A percentile compares a stretch with the other conserved stretches of the same genome.
Evolutionary conservation across 2,329 filamentous ascomycete genomes (phyloP).

Genomic region (Chaetomiaceae sp.): DNA sequence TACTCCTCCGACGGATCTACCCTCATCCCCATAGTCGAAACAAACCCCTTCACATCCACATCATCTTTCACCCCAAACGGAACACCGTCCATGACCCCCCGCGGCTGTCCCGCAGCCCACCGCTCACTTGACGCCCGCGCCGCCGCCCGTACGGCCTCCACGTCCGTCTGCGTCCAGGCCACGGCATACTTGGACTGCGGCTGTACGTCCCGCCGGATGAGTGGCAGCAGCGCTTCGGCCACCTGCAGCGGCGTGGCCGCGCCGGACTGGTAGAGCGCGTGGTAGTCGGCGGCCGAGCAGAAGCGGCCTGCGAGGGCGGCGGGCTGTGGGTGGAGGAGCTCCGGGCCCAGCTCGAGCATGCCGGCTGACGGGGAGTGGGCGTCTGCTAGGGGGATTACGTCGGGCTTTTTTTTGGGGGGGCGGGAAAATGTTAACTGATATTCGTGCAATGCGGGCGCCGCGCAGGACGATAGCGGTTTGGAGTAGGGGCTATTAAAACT

Average conservation of each 20-base stretch:
- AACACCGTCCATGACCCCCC: constrained; percentile 73
- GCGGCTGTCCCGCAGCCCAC: constrained; percentile 60
- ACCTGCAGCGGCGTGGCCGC: constrained; percentile 68
- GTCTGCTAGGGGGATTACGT: constrained; percentile 49
- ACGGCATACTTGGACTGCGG: constrained; percentile 59
- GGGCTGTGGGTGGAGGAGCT: constrained; percentile 40
- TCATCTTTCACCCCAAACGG: constrained; percentile 85
- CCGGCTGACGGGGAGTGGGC: constrained; percentile 28
- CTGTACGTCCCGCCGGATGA: constrained; percentile 58
- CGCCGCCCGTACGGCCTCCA: constrained; percentile 58
- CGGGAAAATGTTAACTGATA: constrained; percentile 25
- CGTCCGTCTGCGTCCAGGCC: constrained; percentile 67
- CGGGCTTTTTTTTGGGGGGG: constrained; percentile 41
- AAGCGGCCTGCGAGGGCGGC: constrained; percentile 48
- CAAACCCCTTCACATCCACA: constrained; percentile 65
- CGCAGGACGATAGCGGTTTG: no score
- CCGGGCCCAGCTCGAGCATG: constrained; percentile 40
- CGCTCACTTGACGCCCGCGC: constrained; percentile 69
- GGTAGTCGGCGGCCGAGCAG: constrained; percentile 71
- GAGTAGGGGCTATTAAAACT: no score
- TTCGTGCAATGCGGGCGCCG: no score
- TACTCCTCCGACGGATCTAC: constrained; percentile 50
- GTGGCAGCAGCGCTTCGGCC: constrained; percentile 63
- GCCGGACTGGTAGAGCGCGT: constrained; percentile 67
- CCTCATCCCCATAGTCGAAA: constrained; percentile 60